Conservation (phyloP, 2,329 filamentous ascomycete genomes). For the Colletotrichum theobromicola region DNA sequence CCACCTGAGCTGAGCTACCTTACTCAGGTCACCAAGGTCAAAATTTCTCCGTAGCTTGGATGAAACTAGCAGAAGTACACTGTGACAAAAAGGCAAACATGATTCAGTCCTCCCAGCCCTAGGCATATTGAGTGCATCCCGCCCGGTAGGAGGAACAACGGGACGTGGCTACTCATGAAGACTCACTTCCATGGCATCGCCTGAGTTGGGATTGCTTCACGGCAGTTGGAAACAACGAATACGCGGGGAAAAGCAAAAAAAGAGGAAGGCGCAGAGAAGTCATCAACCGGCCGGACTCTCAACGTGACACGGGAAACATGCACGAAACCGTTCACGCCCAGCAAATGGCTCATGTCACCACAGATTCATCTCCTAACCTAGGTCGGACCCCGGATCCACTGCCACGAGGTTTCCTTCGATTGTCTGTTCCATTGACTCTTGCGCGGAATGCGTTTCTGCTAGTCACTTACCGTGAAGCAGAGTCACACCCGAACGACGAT, state of each 20-base stretch:
- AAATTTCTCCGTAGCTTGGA: background rate
- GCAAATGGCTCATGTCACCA: background rate
- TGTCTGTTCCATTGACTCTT: background rate
- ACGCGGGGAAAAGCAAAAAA: background rate
- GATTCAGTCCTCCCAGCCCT: background rate
- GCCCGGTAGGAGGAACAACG: background rate
- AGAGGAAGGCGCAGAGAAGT: background rate
- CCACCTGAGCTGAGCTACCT: background rate
- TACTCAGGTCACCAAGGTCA: background rate
- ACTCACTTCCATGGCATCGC: background rate
- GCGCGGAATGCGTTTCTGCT: background rate
- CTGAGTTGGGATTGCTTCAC: background rate
- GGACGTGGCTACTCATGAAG: background rate
- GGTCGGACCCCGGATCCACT: background rate
- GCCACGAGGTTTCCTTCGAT: constrained; percentile 1
- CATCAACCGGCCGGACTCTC: background rate
- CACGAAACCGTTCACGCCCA: background rate
- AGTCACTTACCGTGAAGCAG: background rate
- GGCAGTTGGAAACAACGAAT: background rate
- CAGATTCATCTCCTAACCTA: background rate
- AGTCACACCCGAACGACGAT: background rate
- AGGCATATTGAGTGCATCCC: background rate
- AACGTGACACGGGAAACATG: constrained; percentile 3
- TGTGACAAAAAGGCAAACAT: constrained; percentile 1
- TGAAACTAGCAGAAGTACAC: background rate